phyloP scores from a whole-genome alignment of 140 eudicot genomes.

The Stevia rebaudiana region DNA sequence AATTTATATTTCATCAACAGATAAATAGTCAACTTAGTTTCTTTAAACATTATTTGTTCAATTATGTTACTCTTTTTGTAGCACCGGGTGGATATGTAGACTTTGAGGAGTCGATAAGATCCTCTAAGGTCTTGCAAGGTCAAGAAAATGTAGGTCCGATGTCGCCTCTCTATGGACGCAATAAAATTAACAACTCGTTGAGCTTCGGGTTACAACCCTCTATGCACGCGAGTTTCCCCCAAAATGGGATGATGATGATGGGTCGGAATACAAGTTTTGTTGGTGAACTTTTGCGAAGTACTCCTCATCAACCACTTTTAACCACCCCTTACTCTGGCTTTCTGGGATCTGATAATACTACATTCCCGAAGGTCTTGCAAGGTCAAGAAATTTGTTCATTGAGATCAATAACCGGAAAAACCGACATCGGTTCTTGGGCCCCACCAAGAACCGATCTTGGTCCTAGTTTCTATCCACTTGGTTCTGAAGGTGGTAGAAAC shows the following conservation, averaged over 20 bases:
- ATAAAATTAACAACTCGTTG: slow-evolving; percentile 43
- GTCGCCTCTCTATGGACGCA: slow-evolving; percentile 60
- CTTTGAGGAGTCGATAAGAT: slow-evolving; percentile 80
- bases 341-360: slow-evolving; percentile 51
- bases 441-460: slow-evolving; percentile 37
- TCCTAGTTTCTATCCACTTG: slow-evolving; percentile 70
- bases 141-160: slow-evolving; percentile 80
- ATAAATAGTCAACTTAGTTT: not conserved
- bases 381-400: slow-evolving; percentile 97
- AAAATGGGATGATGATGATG: slow-evolving; percentile 39
- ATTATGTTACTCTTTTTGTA: slow-evolving; percentile 8
- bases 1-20: not conserved
- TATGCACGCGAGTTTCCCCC: slow-evolving; percentile 40
- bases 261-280: slow-evolving; percentile 28
- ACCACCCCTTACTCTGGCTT: slow-evolving; percentile 62
- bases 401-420: slow-evolving; percentile 49
- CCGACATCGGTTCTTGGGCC: slow-evolving; percentile 39
- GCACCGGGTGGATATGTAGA: slow-evolving; percentile 71
- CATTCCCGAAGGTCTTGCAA: slow-evolving; percentile 97
- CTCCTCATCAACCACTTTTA: slow-evolving; percentile 38
- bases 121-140: slow-evolving; percentile 99
- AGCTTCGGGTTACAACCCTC: slow-evolving; percentile 51
- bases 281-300: slow-evolving; percentile 39
- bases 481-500: slow-evolving; percentile 75
- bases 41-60: not conserved